Evolutionary conservation across 805 yeast genomes (phyloP), one percentile per base, ranked within the genome.

Genomic region (Sugiyamaella mastotermitis): DNA sequence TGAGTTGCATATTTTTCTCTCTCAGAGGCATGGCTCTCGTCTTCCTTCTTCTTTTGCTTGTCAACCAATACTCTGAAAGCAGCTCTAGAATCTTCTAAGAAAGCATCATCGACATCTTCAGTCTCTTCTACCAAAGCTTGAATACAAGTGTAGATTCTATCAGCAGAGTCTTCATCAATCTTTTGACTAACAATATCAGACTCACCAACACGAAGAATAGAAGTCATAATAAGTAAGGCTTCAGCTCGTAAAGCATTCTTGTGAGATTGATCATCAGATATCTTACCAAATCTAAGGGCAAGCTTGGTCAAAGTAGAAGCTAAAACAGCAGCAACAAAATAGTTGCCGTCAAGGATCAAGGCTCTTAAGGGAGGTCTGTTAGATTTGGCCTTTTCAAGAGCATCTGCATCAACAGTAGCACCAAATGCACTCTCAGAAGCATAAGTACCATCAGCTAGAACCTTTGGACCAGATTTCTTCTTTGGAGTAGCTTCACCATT

Each of bases 381-480:
- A 11, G 51, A 47, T 33, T 51, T 49, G 4, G 58, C 60, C n/a
- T 58, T 58, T 15, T 66, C 64, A 38, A 65, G 66, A 20, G 64
- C 64, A n/a, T 38, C 33, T 4, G 41, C 39, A 14, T 38, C 46
- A n/a, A n/a, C n/a, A 6, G 51, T 46, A 10, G 42, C 32, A 11
- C 82, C 82, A 41, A 80, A 64, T 0, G 95, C 92, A 46, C 78
- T 76, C 63, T 92, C 98, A 29, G 96, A 84, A 20, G 98, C 98
- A 62, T 92, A 92, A 0, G 99, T 92, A 51, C 99, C 99, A 65
- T 92, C 99, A n/a, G 98, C 95, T 48, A 92, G 71, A 42, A 92
- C 80, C 43, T 82, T 80, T 15, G 97, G 97, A 31, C 84, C 84
- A 26, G 49, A 47, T 41, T 66, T 59, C 22, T 46, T 49, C 36